Evolutionary conservation across 2,329 filamentous ascomycete species (phyloP).

Genomic region (Alternaria sp.): DNA sequence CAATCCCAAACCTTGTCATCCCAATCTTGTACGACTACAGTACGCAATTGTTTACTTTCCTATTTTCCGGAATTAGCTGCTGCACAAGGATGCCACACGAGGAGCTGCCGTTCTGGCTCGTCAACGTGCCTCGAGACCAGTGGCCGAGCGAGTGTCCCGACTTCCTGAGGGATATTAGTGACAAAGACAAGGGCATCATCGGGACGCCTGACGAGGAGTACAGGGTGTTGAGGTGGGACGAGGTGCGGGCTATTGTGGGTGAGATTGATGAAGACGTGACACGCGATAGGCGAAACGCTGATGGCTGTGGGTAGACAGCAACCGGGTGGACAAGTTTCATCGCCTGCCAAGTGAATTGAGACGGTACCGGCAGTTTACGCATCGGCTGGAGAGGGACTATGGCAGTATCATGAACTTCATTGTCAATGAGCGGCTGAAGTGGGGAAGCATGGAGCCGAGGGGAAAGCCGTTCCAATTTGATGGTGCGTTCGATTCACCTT

Average conservation of each 20-base stretch:
- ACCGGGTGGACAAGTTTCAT: slow-evolving; percentile 78
- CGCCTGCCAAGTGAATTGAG: slow-evolving; percentile 78
- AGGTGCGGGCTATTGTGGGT: slow-evolving; percentile 66
- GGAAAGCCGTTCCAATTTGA: slow-evolving; percentile 52
- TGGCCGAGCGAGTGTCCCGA: slow-evolving; percentile 73
- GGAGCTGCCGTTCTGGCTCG: slow-evolving; percentile 75
- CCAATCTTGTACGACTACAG: slow-evolving; percentile 1
- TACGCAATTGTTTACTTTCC: neutral
- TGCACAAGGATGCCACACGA: slow-evolving; percentile 11
- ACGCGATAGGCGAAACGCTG: slow-evolving; percentile 6
- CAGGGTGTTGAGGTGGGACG: slow-evolving; percentile 69
- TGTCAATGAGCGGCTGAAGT: slow-evolving; percentile 71
- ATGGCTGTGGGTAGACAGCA: slow-evolving; percentile 54
- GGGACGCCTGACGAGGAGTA: slow-evolving; percentile 73
- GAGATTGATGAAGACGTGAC: slow-evolving; percentile 14
- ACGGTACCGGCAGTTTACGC: slow-evolving; percentile 75
- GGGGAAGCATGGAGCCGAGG: slow-evolving; percentile 60
- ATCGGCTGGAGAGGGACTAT: slow-evolving; percentile 68
- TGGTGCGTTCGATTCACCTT: slow-evolving; percentile 1
- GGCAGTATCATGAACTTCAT: slow-evolving; percentile 83
- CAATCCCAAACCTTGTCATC: slow-evolving; percentile 3
- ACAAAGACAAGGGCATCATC: slow-evolving; percentile 75
- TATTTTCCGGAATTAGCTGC: neutral
- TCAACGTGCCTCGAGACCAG: slow-evolving; percentile 72
- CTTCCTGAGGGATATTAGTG: slow-evolving; percentile 67